Evolutionary conservation across 495 filamentous ascomycete species (phyloP), one percentile per base, ranked within the genome.

Genomic region (Lindgomyces ingoldianus): DNA sequence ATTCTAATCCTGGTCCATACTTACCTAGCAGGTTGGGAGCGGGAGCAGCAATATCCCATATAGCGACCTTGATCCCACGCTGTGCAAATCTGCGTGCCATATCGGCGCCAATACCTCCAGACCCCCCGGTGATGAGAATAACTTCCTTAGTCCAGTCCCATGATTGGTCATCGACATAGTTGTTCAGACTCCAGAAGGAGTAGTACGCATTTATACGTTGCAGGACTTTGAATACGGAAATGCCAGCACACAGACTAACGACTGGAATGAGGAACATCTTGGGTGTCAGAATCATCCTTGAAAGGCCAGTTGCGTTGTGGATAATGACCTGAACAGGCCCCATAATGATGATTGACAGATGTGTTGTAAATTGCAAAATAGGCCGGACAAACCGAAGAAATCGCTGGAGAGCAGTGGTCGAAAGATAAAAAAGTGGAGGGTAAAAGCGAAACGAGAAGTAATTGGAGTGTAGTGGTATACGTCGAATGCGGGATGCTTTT

Each of bases 91-190:
- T 74, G 16, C 78, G 65, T 62, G 77, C 74, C 27, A 84, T 73
- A 24, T 77, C 72, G 58, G 77, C 76, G 42, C 84, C 84, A 56
- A 86, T 84, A 27, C 83, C 84, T 54, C 78, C 78, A 57, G 76
- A 76, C 16, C 83, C 83, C 2, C 84, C 84, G 0, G 83, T 86
- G 18, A 86, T 41, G 21, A 86, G 73, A 1, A 81, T 78, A 47
- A 85, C 71, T 70, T 86, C 84, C 8, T 76, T 77, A 4, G 74
- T 64, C 41, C 77, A 70, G 44, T 70, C 50, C 47, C 77, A 70
- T 1, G 71, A 72, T 0, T 70, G 74, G 30, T 51, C 36, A 27
- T 70, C 36, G 6, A 71, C 73, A 74, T 78, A 82, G 55, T 81
- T 80, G 71, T 84, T 85, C 22, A 81, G 60, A 0, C 74, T 69